These are phyloP conservation scores for Picea glauca DNA, from an alignment of 75 land plant species.

Conservation along the genomic window DNA sequence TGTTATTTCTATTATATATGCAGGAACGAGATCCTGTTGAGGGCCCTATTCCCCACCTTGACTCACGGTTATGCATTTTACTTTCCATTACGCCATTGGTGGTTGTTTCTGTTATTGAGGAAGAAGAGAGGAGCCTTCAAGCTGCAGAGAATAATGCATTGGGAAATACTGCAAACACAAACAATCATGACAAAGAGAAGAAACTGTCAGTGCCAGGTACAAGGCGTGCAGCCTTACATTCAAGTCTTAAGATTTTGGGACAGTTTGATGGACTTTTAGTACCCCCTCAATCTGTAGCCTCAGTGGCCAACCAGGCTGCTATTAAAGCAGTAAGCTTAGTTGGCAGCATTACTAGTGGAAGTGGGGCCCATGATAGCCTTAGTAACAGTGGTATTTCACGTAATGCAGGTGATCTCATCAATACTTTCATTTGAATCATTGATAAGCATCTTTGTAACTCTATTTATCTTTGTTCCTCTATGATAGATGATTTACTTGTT, in stretches of 20 bases:
- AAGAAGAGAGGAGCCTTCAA: slow-evolving; percentile 50
- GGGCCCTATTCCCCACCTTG: slow-evolving; percentile 81
- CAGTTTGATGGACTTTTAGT: slow-evolving; percentile 73
- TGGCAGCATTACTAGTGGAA: slow-evolving; percentile 44
- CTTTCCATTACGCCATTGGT: slow-evolving; percentile 71
- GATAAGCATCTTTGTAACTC: not conserved
- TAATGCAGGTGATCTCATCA: slow-evolving; percentile 33
- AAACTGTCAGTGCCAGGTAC: slow-evolving; percentile 36
- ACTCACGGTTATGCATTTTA: slow-evolving; percentile 75
- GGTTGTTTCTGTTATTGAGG: slow-evolving; percentile 72
- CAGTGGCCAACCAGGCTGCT: slow-evolving; percentile 84
- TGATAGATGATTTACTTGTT: not conserved
- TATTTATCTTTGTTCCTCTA: not conserved
- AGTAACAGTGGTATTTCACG: slow-evolving; percentile 41
- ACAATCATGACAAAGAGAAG: slow-evolving; percentile 38
- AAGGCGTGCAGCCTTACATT: slow-evolving; percentile 65
- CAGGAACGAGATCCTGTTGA: slow-evolving; percentile 82
- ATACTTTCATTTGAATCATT: not conserved
- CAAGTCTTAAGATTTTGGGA: slow-evolving; percentile 72
- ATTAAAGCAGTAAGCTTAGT: slow-evolving; percentile 59
- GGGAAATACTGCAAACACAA: slow-evolving; percentile 12
- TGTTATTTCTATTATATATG: slow-evolving; percentile 2
- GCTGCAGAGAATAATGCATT: slow-evolving; percentile 19
- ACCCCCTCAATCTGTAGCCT: slow-evolving; percentile 61
- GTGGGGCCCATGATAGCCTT: slow-evolving; percentile 39